Base-by-base conservation (phyloP, 768 basidiomycete species). In the Podaxis rugospora region DNA sequence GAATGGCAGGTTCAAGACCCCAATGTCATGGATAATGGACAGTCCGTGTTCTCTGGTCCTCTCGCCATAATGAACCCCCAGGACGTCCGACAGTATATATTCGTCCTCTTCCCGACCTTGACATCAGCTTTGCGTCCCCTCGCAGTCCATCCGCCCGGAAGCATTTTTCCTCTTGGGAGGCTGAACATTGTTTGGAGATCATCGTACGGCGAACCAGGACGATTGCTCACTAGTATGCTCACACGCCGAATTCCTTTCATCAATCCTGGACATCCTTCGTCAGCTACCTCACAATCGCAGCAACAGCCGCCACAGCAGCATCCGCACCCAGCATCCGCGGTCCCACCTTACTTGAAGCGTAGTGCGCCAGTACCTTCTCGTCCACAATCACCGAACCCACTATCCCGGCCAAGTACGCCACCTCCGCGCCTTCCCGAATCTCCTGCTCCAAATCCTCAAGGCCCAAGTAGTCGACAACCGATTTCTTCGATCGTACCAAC, bases 141-240 rank as follows among this genome's bases (percentile, higher is more conserved):
- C 66, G 69, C 80, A 1, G 28, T 27, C 11, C 59, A 53, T 28
- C 13, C 44, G 3, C 88, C 92, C 0, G 95, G 95, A 1, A 80
- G 80, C 23, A 76, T 88, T 44, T 81, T 95, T 16, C 83, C 92
- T 14, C 82, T 97, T 3, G 94, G 94, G n/a, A 79, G 90, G 61
- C 78, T 96, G 23, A 93, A 97, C 68, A 88, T 98, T 49, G 84
- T 85, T 11, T 98, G 95, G 95, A 77, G 86, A 49, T 93, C 93
- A 5, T 83, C 85, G 2, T 89, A 88, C 64, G 92, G 92, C 7
- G 92, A 95, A 74, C 88, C 88, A 27, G 95, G 95, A 0, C 82
- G 93, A 28, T 78, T 98, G 1, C 76, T 95, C 32, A 96, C 95
- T 1, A 95, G 94, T 7, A 90, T 90, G 79, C 76, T 98, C 1